phyloP scores from a whole-genome alignment of 1,284 basidiomycete species.

The Irpex sp. region DNA sequence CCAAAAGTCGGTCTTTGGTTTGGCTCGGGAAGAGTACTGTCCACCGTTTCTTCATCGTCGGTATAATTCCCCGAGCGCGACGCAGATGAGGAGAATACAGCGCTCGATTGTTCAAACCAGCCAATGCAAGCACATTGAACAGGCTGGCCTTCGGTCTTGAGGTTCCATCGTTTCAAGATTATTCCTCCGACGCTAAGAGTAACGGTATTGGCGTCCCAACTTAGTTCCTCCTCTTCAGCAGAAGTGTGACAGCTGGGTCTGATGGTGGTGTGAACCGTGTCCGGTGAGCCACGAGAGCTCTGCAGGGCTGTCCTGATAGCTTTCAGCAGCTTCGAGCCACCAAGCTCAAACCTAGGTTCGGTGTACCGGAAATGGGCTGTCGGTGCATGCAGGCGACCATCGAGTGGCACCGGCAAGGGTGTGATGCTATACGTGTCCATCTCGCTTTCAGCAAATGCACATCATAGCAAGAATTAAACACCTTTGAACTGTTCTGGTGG shows the following conservation, averaged over 20 bases:
- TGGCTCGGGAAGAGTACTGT: conserved; percentile 29
- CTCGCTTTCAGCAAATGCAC: neutral
- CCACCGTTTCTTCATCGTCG: conserved; percentile 26
- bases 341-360: neutral
- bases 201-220: conserved; percentile 70
- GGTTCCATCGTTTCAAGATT: conserved; percentile 73
- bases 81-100: conserved; percentile 21
- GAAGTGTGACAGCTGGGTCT: neutral
- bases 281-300: neutral
- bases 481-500: no score
- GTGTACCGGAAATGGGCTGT: neutral
- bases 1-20: conserved; percentile 48
- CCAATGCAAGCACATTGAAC: conserved; percentile 79
- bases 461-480: neutral
- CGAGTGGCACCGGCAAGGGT: neutral
- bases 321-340: conserved; percentile 5
- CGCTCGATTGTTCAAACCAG: conserved; percentile 53
- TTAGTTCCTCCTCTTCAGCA: conserved; percentile 47
- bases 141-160: conserved; percentile 63
- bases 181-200: conserved; percentile 70
- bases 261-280: conserved; percentile 1
- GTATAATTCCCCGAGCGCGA: conserved; percentile 37
- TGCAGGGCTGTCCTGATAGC: conserved; percentile 7
- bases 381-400: neutral
- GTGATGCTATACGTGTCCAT: neutral